Base-by-base conservation (phyloP, 108 stramenopile genomes). In the Poteriospumella lacustris region DNA sequence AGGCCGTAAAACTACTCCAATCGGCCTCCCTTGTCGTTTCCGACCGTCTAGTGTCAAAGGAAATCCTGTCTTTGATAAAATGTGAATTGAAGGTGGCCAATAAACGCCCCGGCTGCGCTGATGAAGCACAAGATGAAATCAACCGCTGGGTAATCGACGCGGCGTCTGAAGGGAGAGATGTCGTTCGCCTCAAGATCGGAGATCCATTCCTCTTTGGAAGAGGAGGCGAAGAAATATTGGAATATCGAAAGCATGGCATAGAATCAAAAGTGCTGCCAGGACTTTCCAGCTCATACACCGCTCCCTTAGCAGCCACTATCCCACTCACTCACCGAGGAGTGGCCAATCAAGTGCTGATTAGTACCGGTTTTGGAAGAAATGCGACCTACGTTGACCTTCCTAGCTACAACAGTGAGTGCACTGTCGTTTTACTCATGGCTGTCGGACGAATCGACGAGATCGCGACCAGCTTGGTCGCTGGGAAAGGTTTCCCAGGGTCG, bases 171-270 rank as follows among this genome's bases (percentile, higher is more conserved):
- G 96, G 95, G 0, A 87, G 87, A 58, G 89, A 94, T 76, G 97
- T 98, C 1, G 89, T 97, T 5, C 91, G 97, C 36, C 81, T 98
- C n/a, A 98, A 98, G 87, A 97, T 97, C 83, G 96, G 96, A 0
- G 97, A 98, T 82, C 97, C 97, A 31, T 97, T 97, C 80, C 90
- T 98, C 1, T 98, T 96, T 83, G 97, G 96, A 26, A 69, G 97
- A 56, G 97, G 96, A 0, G 97, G 94, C 39, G 97, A 98, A 82
- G 97, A 98, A 85, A 89, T 98, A 0, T 64, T 95, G 3, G 88
- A 87, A 59, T 96, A 95, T 80, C 90, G 97, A 29, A 62, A 79
- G 75, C 42, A 62, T 28, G 83, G 83, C 24, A 52, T 80, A 29
- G 60, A 44, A 79, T 43, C 78, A 24, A 38, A 73, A 36, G 78